A percentile compares a stretch with the other conserved stretches of the same genome.
phyloP scores from a whole-genome alignment of 192 early-diverging fungal genomes.

The Coemansia sp. region DNA sequence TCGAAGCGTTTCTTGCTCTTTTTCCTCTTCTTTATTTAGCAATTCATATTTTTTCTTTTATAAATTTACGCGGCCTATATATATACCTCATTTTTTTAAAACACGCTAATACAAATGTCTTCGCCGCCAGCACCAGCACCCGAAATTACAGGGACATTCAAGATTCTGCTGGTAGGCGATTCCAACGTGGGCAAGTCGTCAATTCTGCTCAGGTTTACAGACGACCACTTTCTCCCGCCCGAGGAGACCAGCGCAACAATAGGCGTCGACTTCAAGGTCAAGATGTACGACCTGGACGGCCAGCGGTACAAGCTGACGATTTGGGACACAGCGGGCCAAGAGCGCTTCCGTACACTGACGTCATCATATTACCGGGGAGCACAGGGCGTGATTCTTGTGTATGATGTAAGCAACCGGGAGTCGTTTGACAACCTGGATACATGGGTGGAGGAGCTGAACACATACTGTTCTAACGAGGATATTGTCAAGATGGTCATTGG shows the following conservation, averaged over 20 bases:
- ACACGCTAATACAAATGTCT: background rate
- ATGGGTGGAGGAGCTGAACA: constrained; percentile 97
- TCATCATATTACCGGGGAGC: constrained; percentile 97
- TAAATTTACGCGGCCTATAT: too few relatives aligned
- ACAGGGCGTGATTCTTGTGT: constrained; percentile 97
- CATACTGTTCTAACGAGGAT: constrained; percentile 82
- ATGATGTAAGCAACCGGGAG: constrained; percentile 93
- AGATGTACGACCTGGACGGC: constrained; percentile 79
- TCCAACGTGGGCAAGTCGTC: constrained; percentile 94
- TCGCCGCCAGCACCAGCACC: constrained; percentile 17
- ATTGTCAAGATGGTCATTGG: constrained; percentile 98
- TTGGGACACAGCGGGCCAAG: constrained; percentile 99
- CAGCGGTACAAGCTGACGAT: constrained; percentile 95
- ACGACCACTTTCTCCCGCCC: constrained; percentile 89
- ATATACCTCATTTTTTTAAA: background rate
- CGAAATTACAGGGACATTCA: constrained; percentile 82
- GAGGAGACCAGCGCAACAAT: constrained; percentile 91
- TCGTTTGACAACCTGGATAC: constrained; percentile 89
- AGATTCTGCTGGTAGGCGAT: constrained; percentile 94
- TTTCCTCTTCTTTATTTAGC: constrained; percentile 1
- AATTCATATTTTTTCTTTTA: constrained; percentile 1
- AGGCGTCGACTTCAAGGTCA: constrained; percentile 99
- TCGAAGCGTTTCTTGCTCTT: too few relatives aligned
- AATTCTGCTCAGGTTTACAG: constrained; percentile 89
- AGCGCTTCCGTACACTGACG: constrained; percentile 96